Percentiles rank a stretch among this genome's conserved stretches.
Evolutionary conservation across 1,284 basidiomycete species (phyloP).

Genomic region (Cryptococcus sp.): DNA sequence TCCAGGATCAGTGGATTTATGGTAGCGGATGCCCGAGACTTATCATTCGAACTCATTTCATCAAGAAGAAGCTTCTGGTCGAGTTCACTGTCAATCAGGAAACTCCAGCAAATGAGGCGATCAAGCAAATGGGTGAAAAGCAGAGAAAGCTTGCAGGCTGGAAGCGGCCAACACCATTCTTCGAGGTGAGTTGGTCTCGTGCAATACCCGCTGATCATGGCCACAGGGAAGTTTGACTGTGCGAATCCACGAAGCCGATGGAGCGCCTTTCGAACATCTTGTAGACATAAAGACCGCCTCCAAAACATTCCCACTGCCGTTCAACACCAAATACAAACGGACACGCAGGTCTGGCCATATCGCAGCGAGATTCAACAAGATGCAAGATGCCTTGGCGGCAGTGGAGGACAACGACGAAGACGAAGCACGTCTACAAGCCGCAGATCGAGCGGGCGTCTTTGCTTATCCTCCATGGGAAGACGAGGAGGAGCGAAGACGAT

Average conservation of each 20-base stretch:
- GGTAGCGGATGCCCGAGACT: constrained; percentile 95
- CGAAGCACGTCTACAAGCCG: constrained; percentile 75
- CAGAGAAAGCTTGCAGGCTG: constrained; percentile 57
- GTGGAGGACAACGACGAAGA: constrained; percentile 87
- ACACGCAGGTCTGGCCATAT: constrained; percentile 72
- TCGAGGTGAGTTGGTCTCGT: constrained; percentile 61
- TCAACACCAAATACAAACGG: constrained; percentile 99
- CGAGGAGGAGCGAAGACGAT: constrained; percentile 84
- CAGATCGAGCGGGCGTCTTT: constrained; percentile 77
- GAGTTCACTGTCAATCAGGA: constrained; percentile 93
- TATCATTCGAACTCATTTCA: constrained; percentile 86
- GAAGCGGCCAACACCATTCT: constrained; percentile 80
- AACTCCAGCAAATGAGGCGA: constrained; percentile 63
- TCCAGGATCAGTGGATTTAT: constrained; percentile 98
- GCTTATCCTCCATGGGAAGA: constrained; percentile 92
- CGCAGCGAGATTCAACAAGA: constrained; percentile 74
- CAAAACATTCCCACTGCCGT: constrained; percentile 94
- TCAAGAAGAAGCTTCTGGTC: constrained; percentile 96
- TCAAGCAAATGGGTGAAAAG: constrained; percentile 21
- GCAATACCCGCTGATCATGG: too few relatives aligned
- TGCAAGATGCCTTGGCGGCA: constrained; percentile 87
- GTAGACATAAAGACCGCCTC: constrained; percentile 83
- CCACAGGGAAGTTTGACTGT: constrained; percentile 91
- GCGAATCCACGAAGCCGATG: constrained; percentile 97
- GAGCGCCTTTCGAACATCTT: constrained; percentile 98